Base-by-base conservation (phyloP, 1,139 yeast genomes). In the Yamadazyma triangularis region DNA sequence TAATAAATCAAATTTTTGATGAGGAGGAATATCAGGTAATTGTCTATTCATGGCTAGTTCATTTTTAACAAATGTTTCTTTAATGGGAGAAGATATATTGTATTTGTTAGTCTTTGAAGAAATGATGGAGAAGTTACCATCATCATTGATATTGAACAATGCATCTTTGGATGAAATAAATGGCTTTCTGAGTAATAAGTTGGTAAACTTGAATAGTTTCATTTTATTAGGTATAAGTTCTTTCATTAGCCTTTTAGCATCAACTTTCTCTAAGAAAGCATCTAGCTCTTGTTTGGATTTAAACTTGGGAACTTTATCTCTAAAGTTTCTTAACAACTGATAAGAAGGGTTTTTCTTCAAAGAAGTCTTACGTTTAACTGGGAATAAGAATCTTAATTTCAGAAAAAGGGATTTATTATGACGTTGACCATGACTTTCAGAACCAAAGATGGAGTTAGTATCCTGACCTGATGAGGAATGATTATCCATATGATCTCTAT, bases 311-410 rank as follows among this genome's bases (percentile, higher is more conserved):
- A 33, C 31, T n/a, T 34, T 42, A 12, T 37, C 32, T 27, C 38
- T 41, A 5, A 44, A 26, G 8, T 53, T 41, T 21, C 37, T 35
- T 15, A 45, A 29, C 12, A 40, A 29, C 21, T 33, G 36, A 39
- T 40, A 40, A 42, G 58, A 21, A 13, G 45, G 19, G 40, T 38
- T 16, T 39, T 44, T 46, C 35, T 60, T 63, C 30, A 64, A 53
- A 1, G 72, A 64, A 4, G 55, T 55, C 26, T 52, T 53, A 24
- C 71, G 41, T 29, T 46, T 53, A 2, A 64, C 68, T 3, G 71
- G 70, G 37, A 65, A 66, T 8, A 50, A 34, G 29, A 57, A 62
- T 26, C 38, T 35, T 2, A 44, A 15, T 15, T 25, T 36, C 21
- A 11, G 31, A 20, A n/a, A 19, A 16, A 11, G 8, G 6, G 20